Percentiles rank a stretch among this genome's conserved stretches.
Conservation (phyloP, 2,329 filamentous ascomycete species). For the Coniochaeta sp. region DNA sequence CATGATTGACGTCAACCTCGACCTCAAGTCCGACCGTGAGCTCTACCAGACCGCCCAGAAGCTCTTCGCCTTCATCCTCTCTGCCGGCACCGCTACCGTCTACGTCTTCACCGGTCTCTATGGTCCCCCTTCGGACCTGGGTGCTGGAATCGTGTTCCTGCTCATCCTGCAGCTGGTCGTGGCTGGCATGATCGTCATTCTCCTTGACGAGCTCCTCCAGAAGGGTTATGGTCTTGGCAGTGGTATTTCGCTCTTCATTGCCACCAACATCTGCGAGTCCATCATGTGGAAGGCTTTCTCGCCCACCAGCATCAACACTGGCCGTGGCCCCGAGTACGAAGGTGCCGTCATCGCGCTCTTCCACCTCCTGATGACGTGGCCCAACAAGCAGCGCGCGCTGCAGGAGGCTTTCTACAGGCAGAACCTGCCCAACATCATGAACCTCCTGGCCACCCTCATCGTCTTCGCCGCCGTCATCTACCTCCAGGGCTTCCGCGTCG, state of each 20-base stretch:
- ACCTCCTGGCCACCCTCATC: slow-evolving; percentile 83
- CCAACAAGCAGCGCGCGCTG: slow-evolving; percentile 97
- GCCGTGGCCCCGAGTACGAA: slow-evolving; percentile 97
- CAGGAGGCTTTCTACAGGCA: slow-evolving; percentile 99
- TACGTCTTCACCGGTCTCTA: slow-evolving; percentile 98
- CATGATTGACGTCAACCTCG: slow-evolving; percentile 99
- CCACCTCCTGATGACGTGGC: slow-evolving; percentile 96
- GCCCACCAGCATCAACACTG: slow-evolving; percentile 98
- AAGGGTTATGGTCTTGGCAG: slow-evolving; percentile 98
- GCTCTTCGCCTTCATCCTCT: slow-evolving; percentile 94
- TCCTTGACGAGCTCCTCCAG: slow-evolving; percentile 97
- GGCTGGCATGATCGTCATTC: slow-evolving; percentile 96
- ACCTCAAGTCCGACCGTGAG: slow-evolving; percentile 99
- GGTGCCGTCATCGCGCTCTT: slow-evolving; percentile 96
- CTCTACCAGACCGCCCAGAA: slow-evolving; percentile 99
- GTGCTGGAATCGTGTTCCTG: slow-evolving; percentile 95
- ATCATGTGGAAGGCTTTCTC: slow-evolving; percentile 99
- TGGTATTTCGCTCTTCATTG: slow-evolving; percentile 98
- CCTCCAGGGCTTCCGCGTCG: slow-evolving; percentile 97
- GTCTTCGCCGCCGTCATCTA: slow-evolving; percentile 99
- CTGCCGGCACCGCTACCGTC: slow-evolving; percentile 94
- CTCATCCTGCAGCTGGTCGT: slow-evolving; percentile 96
- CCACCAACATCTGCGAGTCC: slow-evolving; percentile 99
- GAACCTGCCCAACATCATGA: slow-evolving; percentile 99
- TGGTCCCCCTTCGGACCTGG: slow-evolving; percentile 91